Base-by-base conservation (phyloP, 2,329 filamentous ascomycete species). In the Ophiostoma sp. region DNA sequence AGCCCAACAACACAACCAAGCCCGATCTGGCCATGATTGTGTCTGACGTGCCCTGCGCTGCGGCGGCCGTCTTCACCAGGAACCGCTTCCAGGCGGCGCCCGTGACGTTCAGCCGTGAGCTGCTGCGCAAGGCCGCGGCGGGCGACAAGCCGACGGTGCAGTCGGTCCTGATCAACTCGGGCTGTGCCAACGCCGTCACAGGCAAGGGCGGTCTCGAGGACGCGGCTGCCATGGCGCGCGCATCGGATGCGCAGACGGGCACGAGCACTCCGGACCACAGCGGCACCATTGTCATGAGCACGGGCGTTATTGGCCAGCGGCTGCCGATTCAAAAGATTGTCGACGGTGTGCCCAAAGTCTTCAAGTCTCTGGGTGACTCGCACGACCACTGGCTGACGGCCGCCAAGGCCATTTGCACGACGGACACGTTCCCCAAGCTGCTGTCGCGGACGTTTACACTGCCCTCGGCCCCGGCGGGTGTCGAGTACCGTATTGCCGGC, bases 21-120 rank as follows among this genome's bases (percentile, higher is more conserved):
- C 94, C 95, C 42, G 96, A 99, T 81, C 88, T 99, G 69, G 94
- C 95, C 48, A 87, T 99, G 77, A 88, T 99, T 76, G 91, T 92
- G 22, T 98, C 96, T 7, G 93, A 97, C 78, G 87, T 87, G 70
- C 94, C 95, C 72, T 98, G 94, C 82, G 88, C 93, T 7, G 95
- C 92, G 11, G 94, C 95, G 0, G 96, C 94, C 7, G 95, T 98
- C 63, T 98, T 98, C 84, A 99, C 96, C 72, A 97, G 94, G 82
- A 99, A 99, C 85, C 95, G 95, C 82, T 99, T 99, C 84, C 95
- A 98, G 83, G 96, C 96, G 22, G 96, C 96, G 12, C 96, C 96
- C 5, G 95, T 99, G 61, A 94, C 93, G 39, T 92, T 97, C 75
- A 95, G 92, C 82, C 87, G 90, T 76, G 87, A 91, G 73, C 89